Conservation (phyloP, 2,329 filamentous ascomycete species). For the Orbilia brochopaga region DNA sequence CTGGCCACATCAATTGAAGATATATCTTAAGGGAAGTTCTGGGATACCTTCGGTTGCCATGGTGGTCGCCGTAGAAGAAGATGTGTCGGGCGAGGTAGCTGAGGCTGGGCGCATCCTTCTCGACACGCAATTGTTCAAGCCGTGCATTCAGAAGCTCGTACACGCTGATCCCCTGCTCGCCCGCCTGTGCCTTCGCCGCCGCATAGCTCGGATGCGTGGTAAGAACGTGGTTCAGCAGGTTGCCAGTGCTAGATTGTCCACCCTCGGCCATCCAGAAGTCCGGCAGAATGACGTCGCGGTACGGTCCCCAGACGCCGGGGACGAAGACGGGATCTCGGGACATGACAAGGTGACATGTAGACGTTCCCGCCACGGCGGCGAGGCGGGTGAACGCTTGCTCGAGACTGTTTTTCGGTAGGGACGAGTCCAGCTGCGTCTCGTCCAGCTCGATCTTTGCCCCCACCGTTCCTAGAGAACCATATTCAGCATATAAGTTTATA, state of each 20-base stretch:
- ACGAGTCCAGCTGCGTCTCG: conserved; percentile 70
- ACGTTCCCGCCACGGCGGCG: conserved; percentile 93
- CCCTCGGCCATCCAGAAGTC: conserved; percentile 97
- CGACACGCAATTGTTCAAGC: conserved; percentile 75
- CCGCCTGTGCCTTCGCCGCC: conserved; percentile 77
- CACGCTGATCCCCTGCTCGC: conserved; percentile 83
- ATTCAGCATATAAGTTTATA: no score
- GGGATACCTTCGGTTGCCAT: conserved; percentile 81
- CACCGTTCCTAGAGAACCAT: conserved; percentile 70
- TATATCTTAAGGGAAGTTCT: not conserved
- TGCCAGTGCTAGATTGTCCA: conserved; percentile 93
- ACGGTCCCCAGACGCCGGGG: conserved; percentile 94
- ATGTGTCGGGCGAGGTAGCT: conserved; percentile 88
- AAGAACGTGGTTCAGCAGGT: conserved; percentile 89
- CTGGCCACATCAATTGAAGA: not conserved
- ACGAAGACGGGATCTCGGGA: conserved; percentile 92
- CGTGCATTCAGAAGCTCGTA: conserved; percentile 95
- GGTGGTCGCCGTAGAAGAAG: conserved; percentile 98
- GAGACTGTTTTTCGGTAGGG: conserved; percentile 79
- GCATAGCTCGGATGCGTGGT: conserved; percentile 92
- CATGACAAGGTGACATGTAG: conserved; percentile 96
- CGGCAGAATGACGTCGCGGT: conserved; percentile 89
- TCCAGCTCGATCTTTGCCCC: conserved; percentile 87
- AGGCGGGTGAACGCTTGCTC: conserved; percentile 90
- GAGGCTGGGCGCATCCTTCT: conserved; percentile 73